Evolutionary conservation across 345 rosid species (phyloP), one percentile per base, ranked within the genome.

Genomic region (Salix dunnii): DNA sequence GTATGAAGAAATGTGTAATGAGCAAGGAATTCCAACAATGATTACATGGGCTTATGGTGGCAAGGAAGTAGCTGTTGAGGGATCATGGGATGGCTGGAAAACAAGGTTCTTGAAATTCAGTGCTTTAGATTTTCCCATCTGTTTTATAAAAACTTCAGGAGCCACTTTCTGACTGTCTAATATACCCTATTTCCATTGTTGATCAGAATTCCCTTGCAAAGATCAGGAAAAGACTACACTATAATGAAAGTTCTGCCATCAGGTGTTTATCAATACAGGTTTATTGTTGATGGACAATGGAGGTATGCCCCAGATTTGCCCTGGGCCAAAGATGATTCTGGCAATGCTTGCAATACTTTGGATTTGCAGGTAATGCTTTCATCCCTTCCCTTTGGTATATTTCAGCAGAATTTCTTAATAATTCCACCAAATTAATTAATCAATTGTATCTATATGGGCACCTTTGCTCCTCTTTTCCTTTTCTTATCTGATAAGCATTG

Each of bases 31-130:
- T 74, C 98, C 99, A 14, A 91, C 94, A 62, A 90, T 96, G 96
- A 88, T 96, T 73, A 94, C 97, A 1, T 96, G 99, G 99, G 83
- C 86, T 78, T 86, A 90, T 43, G 99, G 91, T 17, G 99, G 97
- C 71, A 89, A 86, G 72, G 97, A 89, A 28, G 94, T 94, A 38
- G 86, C 90, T 77, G 95, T 94, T 17, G 97, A 92, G 83, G 99
- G 99, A 64, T 96, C 99, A 14, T 96, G 99, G 99, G 98, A 96
- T 76, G 84, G 91, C 83, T 94, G 98, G 98, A 91, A 82, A 81
- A 82, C 85, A 21, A 96, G 99, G 82, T 97, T 77, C 71, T 48
- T 21, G 10, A 68, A 61, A 43, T 43, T 72, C 3, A 27, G n/a
- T 61, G n/a, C 48, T n/a, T 33, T 51, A 27, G 64, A 55, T 64